Conservation (phyloP, 2,329 filamentous ascomycete species). For the Alternaria sp. region DNA sequence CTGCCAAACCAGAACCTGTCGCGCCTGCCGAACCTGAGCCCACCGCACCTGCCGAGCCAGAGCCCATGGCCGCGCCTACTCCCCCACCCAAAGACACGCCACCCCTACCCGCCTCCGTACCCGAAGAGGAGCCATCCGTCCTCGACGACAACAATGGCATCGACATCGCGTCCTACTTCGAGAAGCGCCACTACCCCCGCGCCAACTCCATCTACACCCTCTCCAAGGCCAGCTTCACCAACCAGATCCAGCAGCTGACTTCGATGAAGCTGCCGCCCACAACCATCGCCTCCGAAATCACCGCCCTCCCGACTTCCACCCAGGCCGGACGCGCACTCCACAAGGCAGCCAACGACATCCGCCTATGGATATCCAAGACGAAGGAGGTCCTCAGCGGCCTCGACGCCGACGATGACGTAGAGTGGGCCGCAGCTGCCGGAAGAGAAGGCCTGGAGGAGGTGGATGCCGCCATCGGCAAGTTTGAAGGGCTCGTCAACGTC, state of each 20-base stretch:
- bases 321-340: conserved; percentile 83
- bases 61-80: conserved; percentile 1
- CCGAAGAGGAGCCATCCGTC: conserved; percentile 37
- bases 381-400: conserved; percentile 86
- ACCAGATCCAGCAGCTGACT: conserved; percentile 89
- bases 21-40: conserved; percentile 37
- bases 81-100: conserved; percentile 14
- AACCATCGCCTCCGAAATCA: conserved; percentile 80
- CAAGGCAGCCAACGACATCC: conserved; percentile 89
- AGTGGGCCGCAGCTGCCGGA: conserved; percentile 92
- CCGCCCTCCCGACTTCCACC: conserved; percentile 82
- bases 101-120: conserved; percentile 44
- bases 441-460: conserved; percentile 76
- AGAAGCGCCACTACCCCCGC: conserved; percentile 63
- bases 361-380: conserved; percentile 91
- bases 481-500: conserved; percentile 87
- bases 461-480: conserved; percentile 75
- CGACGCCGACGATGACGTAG: conserved; percentile 94
- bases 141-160: conserved; percentile 49
- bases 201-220: conserved; percentile 92
- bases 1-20: not conserved
- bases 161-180: conserved; percentile 68
- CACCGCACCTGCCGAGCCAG: not conserved
- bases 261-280: conserved; percentile 89
- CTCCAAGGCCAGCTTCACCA: conserved; percentile 89